Conservation (phyloP, 2,329 filamentous ascomycete genomes). For the Neoascochyta sp. region DNA sequence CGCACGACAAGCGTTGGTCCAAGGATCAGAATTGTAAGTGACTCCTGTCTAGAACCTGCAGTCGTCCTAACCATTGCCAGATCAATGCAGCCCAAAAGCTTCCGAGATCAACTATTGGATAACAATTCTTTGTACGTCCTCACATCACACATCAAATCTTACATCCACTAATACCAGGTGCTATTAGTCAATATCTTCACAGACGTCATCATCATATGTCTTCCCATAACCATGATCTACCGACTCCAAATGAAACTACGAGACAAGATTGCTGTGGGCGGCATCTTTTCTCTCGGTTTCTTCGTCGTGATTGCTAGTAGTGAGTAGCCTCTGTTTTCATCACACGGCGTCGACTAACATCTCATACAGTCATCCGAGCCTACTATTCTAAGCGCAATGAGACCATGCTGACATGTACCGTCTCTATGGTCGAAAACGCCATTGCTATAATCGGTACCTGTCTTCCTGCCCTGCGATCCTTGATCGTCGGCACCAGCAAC, state of each 20-base stretch:
- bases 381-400: slow-evolving; percentile 18
- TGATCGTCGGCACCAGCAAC: slow-evolving; percentile 16
- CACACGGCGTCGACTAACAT: no score
- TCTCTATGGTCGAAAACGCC: slow-evolving; percentile 25
- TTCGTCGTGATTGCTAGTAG: slow-evolving; percentile 24
- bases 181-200: slow-evolving; percentile 23
- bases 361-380: slow-evolving; percentile 16
- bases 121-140: slow-evolving; percentile 16
- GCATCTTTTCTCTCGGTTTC: slow-evolving; percentile 20
- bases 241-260: slow-evolving; percentile 21
- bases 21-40: slow-evolving; percentile 15
- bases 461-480: slow-evolving; percentile 30
- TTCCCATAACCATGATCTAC: slow-evolving; percentile 22
- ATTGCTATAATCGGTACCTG: slow-evolving; percentile 43
- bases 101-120: slow-evolving; percentile 21
- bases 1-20: slow-evolving; percentile 29
- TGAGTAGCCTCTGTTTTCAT: slow-evolving; percentile 6
- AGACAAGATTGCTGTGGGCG: slow-evolving; percentile 19
- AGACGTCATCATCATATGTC: slow-evolving; percentile 18
- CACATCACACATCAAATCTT: neutral
- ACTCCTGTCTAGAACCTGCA: neutral
- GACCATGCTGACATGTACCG: slow-evolving; percentile 22
- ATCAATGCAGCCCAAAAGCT: slow-evolving; percentile 18
- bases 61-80: slow-evolving; percentile 10
- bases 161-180: no score